A percentile compares a stretch with the other conserved stretches of the same genome.
Conservation (phyloP, 345 rosid genomes). For the Eucalyptus virginea region DNA sequence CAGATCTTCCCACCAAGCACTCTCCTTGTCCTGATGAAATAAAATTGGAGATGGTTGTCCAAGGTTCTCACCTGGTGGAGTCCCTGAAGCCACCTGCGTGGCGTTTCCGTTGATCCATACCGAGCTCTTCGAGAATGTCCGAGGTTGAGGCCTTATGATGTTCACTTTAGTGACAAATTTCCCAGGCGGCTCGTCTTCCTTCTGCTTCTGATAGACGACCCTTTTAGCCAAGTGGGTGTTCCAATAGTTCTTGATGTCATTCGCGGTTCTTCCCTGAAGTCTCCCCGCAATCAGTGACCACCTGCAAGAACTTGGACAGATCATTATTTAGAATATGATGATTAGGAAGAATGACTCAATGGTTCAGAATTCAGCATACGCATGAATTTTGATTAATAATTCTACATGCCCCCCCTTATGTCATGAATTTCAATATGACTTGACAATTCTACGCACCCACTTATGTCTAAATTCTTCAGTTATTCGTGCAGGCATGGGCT, state of each 20-base stretch:
- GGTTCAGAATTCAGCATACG: background rate
- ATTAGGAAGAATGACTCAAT: background rate
- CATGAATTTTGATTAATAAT: background rate
- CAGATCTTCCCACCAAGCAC: background rate
- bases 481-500: background rate
- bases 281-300: conserved; percentile 22
- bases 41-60: background rate
- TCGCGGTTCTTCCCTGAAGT: conserved; percentile 15
- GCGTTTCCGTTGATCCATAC: background rate
- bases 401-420: background rate
- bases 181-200: background rate
- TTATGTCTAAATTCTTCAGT: background rate
- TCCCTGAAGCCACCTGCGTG: background rate
- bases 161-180: background rate
- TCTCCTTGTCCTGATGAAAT: background rate
- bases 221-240: background rate
- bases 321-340: background rate
- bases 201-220: background rate
- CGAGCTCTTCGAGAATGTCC: background rate
- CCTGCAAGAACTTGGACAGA: background rate
- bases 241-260: conserved; percentile 15
- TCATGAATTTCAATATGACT: background rate
- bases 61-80: background rate
- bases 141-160: background rate
- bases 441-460: background rate